Conservation (phyloP, 2,329 filamentous ascomycete species). For the Trichophyton mentagrophytes region DNA sequence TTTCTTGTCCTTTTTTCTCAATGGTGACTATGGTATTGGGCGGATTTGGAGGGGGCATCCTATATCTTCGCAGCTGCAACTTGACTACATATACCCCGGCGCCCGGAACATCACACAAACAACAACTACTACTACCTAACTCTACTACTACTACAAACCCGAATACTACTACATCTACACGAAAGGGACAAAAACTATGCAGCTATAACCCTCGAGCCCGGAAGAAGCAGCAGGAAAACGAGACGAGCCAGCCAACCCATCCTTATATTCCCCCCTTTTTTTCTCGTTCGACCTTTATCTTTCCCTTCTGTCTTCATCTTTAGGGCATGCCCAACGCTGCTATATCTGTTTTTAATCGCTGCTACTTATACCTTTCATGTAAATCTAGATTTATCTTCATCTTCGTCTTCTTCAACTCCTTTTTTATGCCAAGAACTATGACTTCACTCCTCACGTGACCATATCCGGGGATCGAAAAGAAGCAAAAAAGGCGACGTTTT, state of each 20-base stretch:
- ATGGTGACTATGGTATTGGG: not conserved
- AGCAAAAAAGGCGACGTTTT: not conserved
- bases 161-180: not conserved
- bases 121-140: not conserved
- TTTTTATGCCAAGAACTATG: not conserved
- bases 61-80: not conserved
- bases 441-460: conserved; percentile 1
- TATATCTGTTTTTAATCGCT: not conserved
- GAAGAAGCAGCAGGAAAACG: not conserved
- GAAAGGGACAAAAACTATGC: not conserved
- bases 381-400: not conserved
- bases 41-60: conserved; percentile 3
- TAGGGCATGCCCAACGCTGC: conserved; percentile 3
- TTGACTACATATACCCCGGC: conserved; percentile 4
- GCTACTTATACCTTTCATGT: not conserved
- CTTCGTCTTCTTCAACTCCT: not conserved
- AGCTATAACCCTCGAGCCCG: not conserved
- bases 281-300: not conserved
- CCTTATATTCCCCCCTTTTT: not conserved
- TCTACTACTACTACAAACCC: not conserved
- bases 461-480: not conserved
- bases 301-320: not conserved
- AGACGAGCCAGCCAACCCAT: not conserved
- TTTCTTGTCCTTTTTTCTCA: not conserved
- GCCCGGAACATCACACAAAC: conserved; percentile 2